These are phyloP conservation scores for Clarireedia paspali DNA, from an alignment of 2,329 filamentous ascomycete species.

Conservation along the genomic window DNA sequence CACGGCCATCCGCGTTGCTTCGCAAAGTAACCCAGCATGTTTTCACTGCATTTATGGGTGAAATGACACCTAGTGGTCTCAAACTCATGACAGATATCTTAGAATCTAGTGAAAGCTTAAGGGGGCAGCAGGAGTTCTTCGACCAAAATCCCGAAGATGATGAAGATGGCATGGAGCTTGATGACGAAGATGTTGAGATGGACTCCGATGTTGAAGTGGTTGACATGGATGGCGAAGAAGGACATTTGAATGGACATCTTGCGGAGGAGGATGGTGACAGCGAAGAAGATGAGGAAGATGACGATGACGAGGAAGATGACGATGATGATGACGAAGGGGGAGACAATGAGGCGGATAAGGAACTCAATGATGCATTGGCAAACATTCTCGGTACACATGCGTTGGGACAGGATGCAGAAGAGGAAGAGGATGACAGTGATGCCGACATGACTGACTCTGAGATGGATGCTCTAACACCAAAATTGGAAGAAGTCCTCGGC, in stretches of 20 bases:
- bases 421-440: slow-evolving; percentile 52
- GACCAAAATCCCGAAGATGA: slow-evolving; percentile 57
- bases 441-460: slow-evolving; percentile 92
- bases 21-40: slow-evolving; percentile 82
- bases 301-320: slow-evolving; percentile 33
- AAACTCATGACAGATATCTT: slow-evolving; percentile 61
- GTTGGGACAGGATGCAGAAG: slow-evolving; percentile 47
- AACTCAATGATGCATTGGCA: slow-evolving; percentile 64
- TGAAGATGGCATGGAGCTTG: slow-evolving; percentile 40
- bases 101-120: slow-evolving; percentile 68
- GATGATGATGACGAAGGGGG: slow-evolving; percentile 33
- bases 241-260: slow-evolving; percentile 31
- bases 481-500: slow-evolving; percentile 79
- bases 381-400: slow-evolving; percentile 67
- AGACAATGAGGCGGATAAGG: slow-evolving; percentile 33
- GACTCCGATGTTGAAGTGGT: slow-evolving; percentile 44
- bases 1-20: slow-evolving; percentile 76
- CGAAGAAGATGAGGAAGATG: slow-evolving; percentile 31
- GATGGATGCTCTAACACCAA: slow-evolving; percentile 82
- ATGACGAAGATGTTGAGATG: slow-evolving; percentile 30
- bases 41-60: slow-evolving; percentile 71
- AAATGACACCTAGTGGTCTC: slow-evolving; percentile 67
- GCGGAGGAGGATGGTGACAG: slow-evolving; percentile 38
- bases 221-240: slow-evolving; percentile 37
- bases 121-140: slow-evolving; percentile 83